These are phyloP conservation scores for Geotrichum histeridarum DNA, from an alignment of 1,139 yeast genomes.

Conservation along the genomic window DNA sequence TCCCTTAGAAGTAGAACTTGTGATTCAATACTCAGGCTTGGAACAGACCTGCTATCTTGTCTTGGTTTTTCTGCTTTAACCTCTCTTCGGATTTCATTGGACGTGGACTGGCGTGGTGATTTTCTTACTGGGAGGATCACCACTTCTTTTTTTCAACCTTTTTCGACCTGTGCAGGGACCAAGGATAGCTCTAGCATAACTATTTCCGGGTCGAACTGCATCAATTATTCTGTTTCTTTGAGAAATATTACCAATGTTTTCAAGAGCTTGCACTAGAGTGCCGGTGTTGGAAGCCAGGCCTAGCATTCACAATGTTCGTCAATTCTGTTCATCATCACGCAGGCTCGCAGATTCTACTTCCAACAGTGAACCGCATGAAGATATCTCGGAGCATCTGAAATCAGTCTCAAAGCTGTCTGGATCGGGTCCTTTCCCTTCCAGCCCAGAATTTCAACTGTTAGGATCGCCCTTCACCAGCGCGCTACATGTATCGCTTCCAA, in stretches of 20 bases:
- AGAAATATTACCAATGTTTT: not conserved
- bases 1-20: too few relatives aligned
- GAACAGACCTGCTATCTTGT: not conserved
- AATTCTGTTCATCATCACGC: not conserved
- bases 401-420: conserved; percentile 12
- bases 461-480: conserved; percentile 8
- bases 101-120: not conserved
- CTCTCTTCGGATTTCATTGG: not conserved
- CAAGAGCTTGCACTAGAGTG: not conserved
- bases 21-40: too few relatives aligned
- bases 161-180: not conserved
- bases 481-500: conserved; percentile 14
- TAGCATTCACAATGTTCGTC: not conserved
- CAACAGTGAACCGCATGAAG: not conserved
- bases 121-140: not conserved
- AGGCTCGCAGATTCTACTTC: not conserved
- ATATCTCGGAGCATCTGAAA: conserved; percentile 1
- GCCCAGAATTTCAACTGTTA: conserved; percentile 9
- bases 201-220: not conserved
- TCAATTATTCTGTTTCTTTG: not conserved
- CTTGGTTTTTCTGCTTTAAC: not conserved
- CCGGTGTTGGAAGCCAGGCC: not conserved
- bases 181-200: not conserved
- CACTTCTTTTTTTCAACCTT: not conserved
- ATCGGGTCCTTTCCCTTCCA: conserved; percentile 12